A percentile compares a stretch with the other conserved stretches of the same genome.
phyloP scores from a whole-genome alignment of 2,329 filamentous ascomycete species.

The Aureobasidium uvarum region DNA sequence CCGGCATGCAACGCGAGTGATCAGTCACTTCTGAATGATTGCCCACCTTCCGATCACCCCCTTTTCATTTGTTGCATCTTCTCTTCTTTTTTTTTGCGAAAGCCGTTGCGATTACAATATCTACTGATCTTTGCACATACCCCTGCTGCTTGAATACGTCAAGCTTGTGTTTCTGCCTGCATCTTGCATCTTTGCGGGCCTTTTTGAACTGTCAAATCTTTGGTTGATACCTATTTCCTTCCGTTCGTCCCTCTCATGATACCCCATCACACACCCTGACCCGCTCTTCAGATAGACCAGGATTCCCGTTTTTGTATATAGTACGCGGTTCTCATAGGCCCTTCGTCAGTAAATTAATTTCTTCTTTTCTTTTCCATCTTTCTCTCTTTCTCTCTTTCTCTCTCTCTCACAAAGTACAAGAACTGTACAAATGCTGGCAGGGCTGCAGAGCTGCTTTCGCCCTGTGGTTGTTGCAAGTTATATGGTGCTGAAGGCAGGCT shows the following conservation, averaged over 20 bases:
- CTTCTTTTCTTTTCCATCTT: no score
- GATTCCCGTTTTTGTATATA: neutral
- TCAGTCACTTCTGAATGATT: neutral
- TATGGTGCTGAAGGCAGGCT: no score
- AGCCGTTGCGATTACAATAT: neutral
- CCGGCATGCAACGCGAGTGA: constrained; percentile 35
- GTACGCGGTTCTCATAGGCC: neutral
- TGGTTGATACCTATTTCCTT: neutral
- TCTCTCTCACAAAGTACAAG: no score
- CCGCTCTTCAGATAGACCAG: neutral
- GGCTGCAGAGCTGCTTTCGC: no score
- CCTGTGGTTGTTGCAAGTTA: no score
- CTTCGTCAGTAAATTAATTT: no score
- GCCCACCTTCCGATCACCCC: neutral
- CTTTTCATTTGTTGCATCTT: constrained; percentile 4
- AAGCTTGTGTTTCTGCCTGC: neutral
- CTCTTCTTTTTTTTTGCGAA: neutral
- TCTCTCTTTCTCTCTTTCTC: no score
- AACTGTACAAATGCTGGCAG: no score
- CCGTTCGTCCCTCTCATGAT: neutral
- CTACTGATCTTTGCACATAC: neutral
- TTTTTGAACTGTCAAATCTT: neutral
- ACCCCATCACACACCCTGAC: neutral
- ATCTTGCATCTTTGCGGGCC: neutral
- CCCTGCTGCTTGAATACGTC: neutral